Evolutionary conservation across 495 filamentous ascomycete species (phyloP).

Genomic region (Penicillium salamii): DNA sequence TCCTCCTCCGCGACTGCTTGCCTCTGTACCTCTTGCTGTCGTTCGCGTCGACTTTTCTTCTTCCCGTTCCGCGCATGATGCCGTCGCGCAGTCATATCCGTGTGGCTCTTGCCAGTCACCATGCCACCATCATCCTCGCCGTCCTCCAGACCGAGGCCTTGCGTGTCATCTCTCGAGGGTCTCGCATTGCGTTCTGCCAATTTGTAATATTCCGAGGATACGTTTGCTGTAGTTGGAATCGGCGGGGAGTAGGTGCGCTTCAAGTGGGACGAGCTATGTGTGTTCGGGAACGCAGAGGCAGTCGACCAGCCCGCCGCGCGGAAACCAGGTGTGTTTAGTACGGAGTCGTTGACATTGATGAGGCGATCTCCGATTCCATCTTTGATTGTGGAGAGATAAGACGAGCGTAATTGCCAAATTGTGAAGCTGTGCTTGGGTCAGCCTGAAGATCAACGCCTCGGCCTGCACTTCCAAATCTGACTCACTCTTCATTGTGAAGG

Average conservation of each 20-base stretch:
- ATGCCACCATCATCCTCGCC: conserved; percentile 80
- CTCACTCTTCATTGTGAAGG: conserved; percentile 95
- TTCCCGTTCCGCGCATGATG: conserved; percentile 49
- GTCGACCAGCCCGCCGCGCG: conserved; percentile 90
- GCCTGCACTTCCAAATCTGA: conserved; percentile 8
- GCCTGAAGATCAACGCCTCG: conserved; percentile 4
- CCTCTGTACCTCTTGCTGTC: conserved; percentile 48
- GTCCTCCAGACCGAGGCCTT: conserved; percentile 51
- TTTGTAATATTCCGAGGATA: conserved; percentile 79
- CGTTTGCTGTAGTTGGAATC: conserved; percentile 73
- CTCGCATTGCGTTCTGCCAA: conserved; percentile 34
- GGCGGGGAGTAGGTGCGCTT: conserved; percentile 95
- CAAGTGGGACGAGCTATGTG: conserved; percentile 54
- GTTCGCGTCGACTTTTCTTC: conserved; percentile 37
- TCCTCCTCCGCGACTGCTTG: conserved; percentile 88
- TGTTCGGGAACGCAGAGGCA: conserved; percentile 48
- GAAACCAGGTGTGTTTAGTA: conserved; percentile 93
- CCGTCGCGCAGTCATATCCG: conserved; percentile 69
- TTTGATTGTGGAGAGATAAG: conserved; percentile 84
- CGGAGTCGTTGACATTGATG: conserved; percentile 84
- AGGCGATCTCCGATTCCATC: conserved; percentile 95
- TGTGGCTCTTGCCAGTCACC: conserved; percentile 72
- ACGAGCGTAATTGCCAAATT: conserved; percentile 87
- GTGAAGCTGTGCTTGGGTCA: conserved; percentile 63
- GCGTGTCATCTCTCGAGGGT: conserved; percentile 26